A percentile compares a stretch with the other conserved stretches of the same genome.
Conservation (phyloP, 257 asterid species). For the Petunia axillaris region DNA sequence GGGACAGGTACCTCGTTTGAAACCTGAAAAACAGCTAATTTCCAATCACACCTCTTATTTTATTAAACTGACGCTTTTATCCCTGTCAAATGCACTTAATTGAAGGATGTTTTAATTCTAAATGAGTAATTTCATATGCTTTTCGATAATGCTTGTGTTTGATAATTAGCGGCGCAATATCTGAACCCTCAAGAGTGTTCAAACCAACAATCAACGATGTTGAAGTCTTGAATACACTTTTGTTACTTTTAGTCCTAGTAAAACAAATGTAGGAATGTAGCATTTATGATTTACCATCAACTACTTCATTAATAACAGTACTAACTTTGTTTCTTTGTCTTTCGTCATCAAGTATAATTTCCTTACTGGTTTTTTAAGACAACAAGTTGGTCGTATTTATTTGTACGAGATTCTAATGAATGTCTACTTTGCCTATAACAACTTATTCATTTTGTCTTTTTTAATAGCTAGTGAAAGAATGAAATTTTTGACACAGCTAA, state of each 20-base stretch:
- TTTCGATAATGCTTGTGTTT: background rate
- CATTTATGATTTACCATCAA: slow-evolving; percentile 14
- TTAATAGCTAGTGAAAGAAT: too few relatives aligned
- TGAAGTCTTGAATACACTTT: too few relatives aligned
- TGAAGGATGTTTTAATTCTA: background rate
- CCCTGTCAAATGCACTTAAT: background rate
- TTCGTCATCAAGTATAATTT: background rate
- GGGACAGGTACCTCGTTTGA: slow-evolving; percentile 14
- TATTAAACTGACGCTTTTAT: rapidly evolving
- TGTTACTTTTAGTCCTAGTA: background rate
- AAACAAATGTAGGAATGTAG: background rate
- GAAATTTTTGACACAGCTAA: too few relatives aligned
- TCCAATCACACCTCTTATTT: background rate
- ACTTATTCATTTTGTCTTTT: background rate
- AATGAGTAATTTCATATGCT: background rate
- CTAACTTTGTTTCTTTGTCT: background rate
- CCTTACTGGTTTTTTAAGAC: background rate
- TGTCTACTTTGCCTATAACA: background rate
- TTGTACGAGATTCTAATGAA: background rate
- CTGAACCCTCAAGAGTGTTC: background rate
- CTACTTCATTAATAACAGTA: background rate
- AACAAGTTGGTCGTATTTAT: background rate
- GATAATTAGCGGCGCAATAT: slow-evolving; percentile 1
- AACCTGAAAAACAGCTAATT: slow-evolving; percentile 26
- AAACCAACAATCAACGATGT: background rate